These are phyloP conservation scores for Fusarium multiceps DNA, from an alignment of 2,329 filamentous ascomycete genomes.

Conservation along the genomic window DNA sequence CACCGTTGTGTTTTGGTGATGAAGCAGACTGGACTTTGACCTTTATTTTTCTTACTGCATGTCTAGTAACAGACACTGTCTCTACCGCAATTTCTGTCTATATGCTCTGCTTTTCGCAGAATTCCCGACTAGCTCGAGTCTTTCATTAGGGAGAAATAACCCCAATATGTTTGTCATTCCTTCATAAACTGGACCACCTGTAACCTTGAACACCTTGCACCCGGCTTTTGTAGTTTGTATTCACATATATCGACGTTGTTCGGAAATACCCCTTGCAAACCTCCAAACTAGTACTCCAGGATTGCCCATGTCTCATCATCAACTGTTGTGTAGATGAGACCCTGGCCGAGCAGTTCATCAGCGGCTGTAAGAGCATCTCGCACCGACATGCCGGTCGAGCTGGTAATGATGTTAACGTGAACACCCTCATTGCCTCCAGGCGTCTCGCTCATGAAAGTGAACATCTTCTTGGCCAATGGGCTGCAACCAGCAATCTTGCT, in stretches of 20 bases:
- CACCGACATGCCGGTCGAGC: slow-evolving; percentile 71
- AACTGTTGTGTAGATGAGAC: slow-evolving; percentile 88
- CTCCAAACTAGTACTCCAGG: slow-evolving; percentile 68
- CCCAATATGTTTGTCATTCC: slow-evolving; percentile 43
- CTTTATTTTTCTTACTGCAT: slow-evolving; percentile 4
- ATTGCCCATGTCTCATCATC: slow-evolving; percentile 94
- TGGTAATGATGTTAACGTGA: slow-evolving; percentile 81
- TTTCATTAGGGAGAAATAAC: slow-evolving; percentile 41
- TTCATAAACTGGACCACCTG: slow-evolving; percentile 40
- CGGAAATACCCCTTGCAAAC: background rate
- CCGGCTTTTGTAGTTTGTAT: slow-evolving; percentile 31
- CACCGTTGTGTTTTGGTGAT: slow-evolving; percentile 1
- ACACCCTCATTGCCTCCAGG: slow-evolving; percentile 84
- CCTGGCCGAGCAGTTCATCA: slow-evolving; percentile 80
- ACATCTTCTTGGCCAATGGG: slow-evolving; percentile 74
- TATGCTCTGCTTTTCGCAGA: slow-evolving; percentile 26
- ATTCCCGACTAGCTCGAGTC: slow-evolving; percentile 42
- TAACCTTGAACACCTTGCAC: slow-evolving; percentile 45
- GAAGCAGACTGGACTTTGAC: slow-evolving; percentile 5
- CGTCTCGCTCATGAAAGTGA: slow-evolving; percentile 72
- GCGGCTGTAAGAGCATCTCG: slow-evolving; percentile 80
- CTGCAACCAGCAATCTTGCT: slow-evolving; percentile 62
- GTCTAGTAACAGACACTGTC: slow-evolving; percentile 28
- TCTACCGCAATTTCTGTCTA: slow-evolving; percentile 33
- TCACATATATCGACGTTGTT: slow-evolving; percentile 6